These are phyloP conservation scores for Zymoseptoria ardabiliae DNA, from an alignment of 2,329 filamentous ascomycete genomes.

Conservation along the genomic window DNA sequence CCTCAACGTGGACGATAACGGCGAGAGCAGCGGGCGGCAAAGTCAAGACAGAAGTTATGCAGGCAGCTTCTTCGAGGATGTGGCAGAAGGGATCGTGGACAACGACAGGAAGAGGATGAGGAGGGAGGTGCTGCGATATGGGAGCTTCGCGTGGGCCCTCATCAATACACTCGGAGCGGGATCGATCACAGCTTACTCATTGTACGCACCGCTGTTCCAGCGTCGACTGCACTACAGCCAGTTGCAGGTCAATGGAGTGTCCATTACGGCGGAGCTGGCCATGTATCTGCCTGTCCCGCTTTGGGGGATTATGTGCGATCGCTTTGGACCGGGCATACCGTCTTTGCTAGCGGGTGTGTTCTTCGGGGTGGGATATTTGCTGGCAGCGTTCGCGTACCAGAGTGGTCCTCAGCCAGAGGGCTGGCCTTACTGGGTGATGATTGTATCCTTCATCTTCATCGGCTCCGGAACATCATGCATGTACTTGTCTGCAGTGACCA, in stretches of 20 bases:
- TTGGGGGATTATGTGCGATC: slow-evolving; percentile 87
- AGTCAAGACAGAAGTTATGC: slow-evolving; percentile 41
- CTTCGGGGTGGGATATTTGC: slow-evolving; percentile 73
- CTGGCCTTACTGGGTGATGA: slow-evolving; percentile 75
- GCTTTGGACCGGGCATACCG: slow-evolving; percentile 70
- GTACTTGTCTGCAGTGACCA: slow-evolving; percentile 87
- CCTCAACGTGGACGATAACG: slow-evolving; percentile 26
- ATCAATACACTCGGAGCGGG: slow-evolving; percentile 71
- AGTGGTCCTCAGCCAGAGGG: slow-evolving; percentile 49
- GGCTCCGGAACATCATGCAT: slow-evolving; percentile 79
- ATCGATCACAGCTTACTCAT: slow-evolving; percentile 85
- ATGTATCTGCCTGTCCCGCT: slow-evolving; percentile 89
- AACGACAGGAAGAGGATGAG: slow-evolving; percentile 50
- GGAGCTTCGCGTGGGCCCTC: slow-evolving; percentile 54
- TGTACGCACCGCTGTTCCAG: slow-evolving; percentile 89
- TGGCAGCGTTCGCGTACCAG: slow-evolving; percentile 73
- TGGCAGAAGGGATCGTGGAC: slow-evolving; percentile 53
- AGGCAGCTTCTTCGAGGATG: slow-evolving; percentile 52
- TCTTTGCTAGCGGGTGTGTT: slow-evolving; percentile 64
- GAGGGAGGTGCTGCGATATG: slow-evolving; percentile 45
- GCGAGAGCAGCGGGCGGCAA: slow-evolving; percentile 21
- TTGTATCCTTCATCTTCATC: slow-evolving; percentile 73
- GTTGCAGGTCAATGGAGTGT: slow-evolving; percentile 82
- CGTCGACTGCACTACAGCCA: slow-evolving; percentile 80
- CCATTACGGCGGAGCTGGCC: slow-evolving; percentile 77